A percentile compares a stretch with the other conserved stretches of the same genome.
These are phyloP conservation scores for Myriosclerotinia scirpicola DNA, from an alignment of 2,329 filamentous ascomycete genomes.

Conservation along the genomic window DNA sequence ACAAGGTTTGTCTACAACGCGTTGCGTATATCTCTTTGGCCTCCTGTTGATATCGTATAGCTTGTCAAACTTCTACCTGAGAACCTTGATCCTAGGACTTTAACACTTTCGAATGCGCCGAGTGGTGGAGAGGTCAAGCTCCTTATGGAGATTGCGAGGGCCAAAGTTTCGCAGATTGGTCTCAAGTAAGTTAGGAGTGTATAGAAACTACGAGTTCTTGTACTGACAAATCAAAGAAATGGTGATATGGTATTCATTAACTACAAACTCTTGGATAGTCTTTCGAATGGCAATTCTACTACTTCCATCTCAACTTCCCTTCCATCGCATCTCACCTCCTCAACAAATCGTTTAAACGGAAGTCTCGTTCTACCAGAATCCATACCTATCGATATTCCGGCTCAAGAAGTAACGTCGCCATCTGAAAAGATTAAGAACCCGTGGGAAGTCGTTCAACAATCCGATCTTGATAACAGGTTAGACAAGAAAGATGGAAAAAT, in stretches of 20 bases:
- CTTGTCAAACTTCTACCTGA: constrained; percentile 59
- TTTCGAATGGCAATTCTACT: constrained; percentile 45
- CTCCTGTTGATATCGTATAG: constrained; percentile 43
- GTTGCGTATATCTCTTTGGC: background rate
- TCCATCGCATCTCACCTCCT: constrained; percentile 40
- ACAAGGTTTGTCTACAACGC: constrained; percentile 46
- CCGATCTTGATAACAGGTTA: constrained; percentile 78
- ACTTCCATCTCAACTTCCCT: constrained; percentile 38
- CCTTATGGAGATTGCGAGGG: constrained; percentile 57
- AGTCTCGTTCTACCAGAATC: constrained; percentile 71
- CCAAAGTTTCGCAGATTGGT: constrained; percentile 59
- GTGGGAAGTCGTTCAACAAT: constrained; percentile 91
- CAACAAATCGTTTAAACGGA: constrained; percentile 73
- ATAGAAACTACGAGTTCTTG: background rate
- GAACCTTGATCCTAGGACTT: constrained; percentile 59
- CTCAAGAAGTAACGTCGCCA: constrained; percentile 52
- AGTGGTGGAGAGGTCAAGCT: constrained; percentile 57
- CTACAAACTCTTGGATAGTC: constrained; percentile 64
- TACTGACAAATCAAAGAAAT: constrained; percentile 55
- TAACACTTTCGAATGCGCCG: constrained; percentile 62
- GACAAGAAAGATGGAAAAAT: constrained; percentile 93
- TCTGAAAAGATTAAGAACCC: constrained; percentile 73
- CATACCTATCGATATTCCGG: constrained; percentile 58
- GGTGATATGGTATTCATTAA: constrained; percentile 88
- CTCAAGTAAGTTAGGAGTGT: constrained; percentile 49